Evolutionary conservation across 2,329 filamentous ascomycete genomes (phyloP), one percentile per base, ranked within the genome.

Genomic region (Colletotrichum musicola): DNA sequence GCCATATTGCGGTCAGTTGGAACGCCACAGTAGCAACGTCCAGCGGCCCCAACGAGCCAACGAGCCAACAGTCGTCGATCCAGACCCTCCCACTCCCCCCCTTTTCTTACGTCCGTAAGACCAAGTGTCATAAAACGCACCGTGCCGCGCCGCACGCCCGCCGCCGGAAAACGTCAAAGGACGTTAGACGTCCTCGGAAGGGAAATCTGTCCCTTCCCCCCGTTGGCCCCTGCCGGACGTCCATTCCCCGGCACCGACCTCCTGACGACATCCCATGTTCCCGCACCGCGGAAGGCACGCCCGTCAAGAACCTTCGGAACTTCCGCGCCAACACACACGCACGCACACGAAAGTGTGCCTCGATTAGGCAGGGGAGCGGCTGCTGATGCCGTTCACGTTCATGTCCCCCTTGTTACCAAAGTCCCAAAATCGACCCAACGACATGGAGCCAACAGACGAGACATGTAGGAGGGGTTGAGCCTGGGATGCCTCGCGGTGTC

Each of bases 361-460:
- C 40, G 40, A 42, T 42, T 13, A 14, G 40, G 40, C 10, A 42
- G 14, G 12, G 40, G 40, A n/a, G 40, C 10, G 30, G 30, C 30
- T n/a, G 40, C 40, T 42, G 40, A 14, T n/a, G 40, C 40, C 27
- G 20, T 57, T 46, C 27, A 30, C 9, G 18, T 42, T 25, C 4
- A 4, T 25, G 22, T 25, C 40, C 5, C 13, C 7, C 30, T 9
- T 35, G 7, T 7, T 42, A 46, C 54, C 54, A 57, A 57, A 57
- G 54, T 57, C 38, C 54, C 54, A 44, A 57, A 18, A 35, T 25
- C 30, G 30, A 35, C 7, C 30, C 30, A 35, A 35, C 30, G 7
- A 35, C 30, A 10, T 35, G 30, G 30, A 9, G 46, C 54, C 54
- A 57, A 57, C 54, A 57, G 54, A 44, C 40, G 40, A 42, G 40